Base-by-base conservation (phyloP, 1,139 yeast genomes). In the Hansenula sp. region DNA sequence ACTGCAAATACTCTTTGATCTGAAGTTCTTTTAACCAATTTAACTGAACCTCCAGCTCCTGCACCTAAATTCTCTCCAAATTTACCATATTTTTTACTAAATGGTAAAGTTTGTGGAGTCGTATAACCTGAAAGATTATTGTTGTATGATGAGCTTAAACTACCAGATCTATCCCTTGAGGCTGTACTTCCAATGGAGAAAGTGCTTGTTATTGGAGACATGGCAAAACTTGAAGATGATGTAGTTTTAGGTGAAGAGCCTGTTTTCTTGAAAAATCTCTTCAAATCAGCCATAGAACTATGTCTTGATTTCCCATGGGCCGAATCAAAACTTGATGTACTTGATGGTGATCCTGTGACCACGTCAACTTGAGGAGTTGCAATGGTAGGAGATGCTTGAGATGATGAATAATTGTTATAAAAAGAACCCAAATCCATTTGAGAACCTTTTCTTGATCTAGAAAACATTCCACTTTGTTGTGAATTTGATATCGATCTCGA, bases 1-100 rank as follows among this genome's bases (percentile, higher is more conserved):
- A 91, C 97, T 0, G 98, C 98, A 72, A 88, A 90, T 3, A 84
- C 75, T 49, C 76, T 76, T 46, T 78, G 79, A 64, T 90, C 96
- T 24, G 76, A 64, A 37, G 78, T 70, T 55, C 96, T 71, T 36
- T 76, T 81, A 29, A 89, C 84, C 43, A 91, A 70, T 55, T 83
- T 79, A 31, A 91, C 98, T 3, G 93, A 77, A 5, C 98, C 98
- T 36, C 98, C 98, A 3, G 97, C 97, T 47, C 98, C 98, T 11
- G 96, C 96, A 40, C 98, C 98, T 37, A 91, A 72, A 46, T 80
- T 85, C 57, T 89, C 94, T 41, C 96, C 96, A 42, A 83, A 78
- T 59, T 84, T 86, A 41, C 89, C 80, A 60, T 90, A 91, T 49
- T 91, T 72, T 59, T 85, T 88, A 19, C 86, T 76, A 50, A 84